These are phyloP conservation scores for Lycium ferocissimum DNA, from an alignment of 257 asterid species.

Conservation along the genomic window DNA sequence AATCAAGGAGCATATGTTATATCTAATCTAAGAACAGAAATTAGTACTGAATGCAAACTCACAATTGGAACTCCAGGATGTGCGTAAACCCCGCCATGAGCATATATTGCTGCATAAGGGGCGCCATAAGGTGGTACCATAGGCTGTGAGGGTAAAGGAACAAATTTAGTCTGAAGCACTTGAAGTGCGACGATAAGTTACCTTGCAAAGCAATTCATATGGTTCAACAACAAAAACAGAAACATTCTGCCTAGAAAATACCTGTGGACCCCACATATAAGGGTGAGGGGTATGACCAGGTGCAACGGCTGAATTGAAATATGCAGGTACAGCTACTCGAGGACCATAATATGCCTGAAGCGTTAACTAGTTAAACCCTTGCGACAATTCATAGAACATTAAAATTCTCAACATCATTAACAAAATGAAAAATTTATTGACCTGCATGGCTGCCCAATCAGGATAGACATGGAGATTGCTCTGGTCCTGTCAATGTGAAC, in stretches of 20 bases:
- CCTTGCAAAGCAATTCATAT: neutral
- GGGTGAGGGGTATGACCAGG: slow-evolving; percentile 84
- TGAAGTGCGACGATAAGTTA: neutral
- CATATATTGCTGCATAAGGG: slow-evolving; percentile 87
- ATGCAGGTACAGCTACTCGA: slow-evolving; percentile 92
- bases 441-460: slow-evolving; percentile 99
- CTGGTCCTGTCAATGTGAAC: slow-evolving; percentile 71
- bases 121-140: slow-evolving; percentile 91
- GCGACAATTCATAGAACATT: slow-evolving; percentile 10
- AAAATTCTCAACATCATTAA: neutral
- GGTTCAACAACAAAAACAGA: neutral
- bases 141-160: slow-evolving; percentile 54
- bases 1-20: slow-evolving; percentile 25
- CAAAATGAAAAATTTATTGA: slow-evolving; percentile 30
- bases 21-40: neutral
- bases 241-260: slow-evolving; percentile 34
- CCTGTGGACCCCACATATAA: slow-evolving; percentile 99
- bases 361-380: slow-evolving; percentile 29
- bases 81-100: slow-evolving; percentile 86
- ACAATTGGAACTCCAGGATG: slow-evolving; percentile 91
- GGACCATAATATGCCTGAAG: slow-evolving; percentile 91
- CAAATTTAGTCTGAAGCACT: slow-evolving; percentile 23
- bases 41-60: slow-evolving; percentile 41
- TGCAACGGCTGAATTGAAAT: slow-evolving; percentile 76
- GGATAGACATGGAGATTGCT: slow-evolving; percentile 73